phyloP scores from a whole-genome alignment of 2,329 filamentous ascomycete species.

The Sporothrix variecibatus region DNA sequence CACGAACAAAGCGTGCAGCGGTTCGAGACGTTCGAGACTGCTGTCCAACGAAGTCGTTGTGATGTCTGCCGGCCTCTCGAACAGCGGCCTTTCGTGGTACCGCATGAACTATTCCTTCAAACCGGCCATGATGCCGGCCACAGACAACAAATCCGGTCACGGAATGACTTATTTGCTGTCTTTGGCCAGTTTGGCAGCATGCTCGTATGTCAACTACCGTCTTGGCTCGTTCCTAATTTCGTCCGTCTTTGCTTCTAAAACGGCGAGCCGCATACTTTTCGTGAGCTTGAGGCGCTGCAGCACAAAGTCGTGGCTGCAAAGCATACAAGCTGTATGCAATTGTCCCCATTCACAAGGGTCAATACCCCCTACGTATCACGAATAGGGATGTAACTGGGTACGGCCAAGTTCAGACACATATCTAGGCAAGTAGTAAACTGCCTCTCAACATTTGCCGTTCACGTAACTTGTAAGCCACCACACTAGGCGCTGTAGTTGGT shows the following conservation, averaged over 20 bases:
- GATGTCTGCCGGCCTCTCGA: not conserved
- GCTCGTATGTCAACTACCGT: not conserved
- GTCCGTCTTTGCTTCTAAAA: too few species aligned
- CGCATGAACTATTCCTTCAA: not conserved
- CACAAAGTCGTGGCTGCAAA: not conserved
- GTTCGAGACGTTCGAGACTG: not conserved
- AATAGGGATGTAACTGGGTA: not conserved
- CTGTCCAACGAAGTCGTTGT: not conserved
- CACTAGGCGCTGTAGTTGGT: not conserved
- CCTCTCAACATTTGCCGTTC: too few species aligned
- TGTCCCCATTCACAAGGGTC: not conserved
- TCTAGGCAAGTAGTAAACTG: too few species aligned
- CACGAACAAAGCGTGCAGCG: not conserved
- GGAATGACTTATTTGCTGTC: not conserved
- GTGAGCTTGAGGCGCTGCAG: not conserved
- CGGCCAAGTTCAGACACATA: not conserved
- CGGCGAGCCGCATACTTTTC: not conserved
- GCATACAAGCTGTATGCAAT: not conserved
- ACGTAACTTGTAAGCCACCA: too few species aligned
- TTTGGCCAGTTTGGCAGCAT: not conserved
- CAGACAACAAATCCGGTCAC: too few species aligned
- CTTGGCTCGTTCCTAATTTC: not conserved
- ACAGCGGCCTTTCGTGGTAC: not conserved
- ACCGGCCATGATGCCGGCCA: not conserved
- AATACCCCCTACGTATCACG: not conserved